These are phyloP conservation scores for Moesziomyces parantarcticus DNA, from an alignment of 1,284 basidiomycete species.

Conservation along the genomic window DNA sequence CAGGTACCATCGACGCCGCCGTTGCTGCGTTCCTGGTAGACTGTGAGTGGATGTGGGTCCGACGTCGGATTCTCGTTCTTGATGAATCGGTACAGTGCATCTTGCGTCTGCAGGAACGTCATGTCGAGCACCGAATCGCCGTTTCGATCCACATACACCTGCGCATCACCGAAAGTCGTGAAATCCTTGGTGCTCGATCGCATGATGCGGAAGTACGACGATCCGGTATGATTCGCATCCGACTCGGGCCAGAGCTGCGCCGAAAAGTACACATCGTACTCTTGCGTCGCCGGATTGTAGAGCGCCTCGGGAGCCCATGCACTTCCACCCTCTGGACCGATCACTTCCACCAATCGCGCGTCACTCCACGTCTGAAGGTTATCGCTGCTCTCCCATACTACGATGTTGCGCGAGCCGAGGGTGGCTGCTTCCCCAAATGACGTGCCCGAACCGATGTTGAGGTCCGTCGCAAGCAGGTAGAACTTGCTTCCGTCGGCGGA, in stretches of 20 bases:
- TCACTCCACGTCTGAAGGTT: slow-evolving; percentile 10
- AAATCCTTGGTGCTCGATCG: slow-evolving; percentile 16
- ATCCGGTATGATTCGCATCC: slow-evolving; percentile 4
- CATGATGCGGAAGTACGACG: slow-evolving; percentile 20
- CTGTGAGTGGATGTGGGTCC: slow-evolving; percentile 18
- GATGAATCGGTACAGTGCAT: slow-evolving; percentile 22
- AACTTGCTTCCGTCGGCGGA: slow-evolving; percentile 15
- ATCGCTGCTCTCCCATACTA: slow-evolving; percentile 17
- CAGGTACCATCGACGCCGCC: slow-evolving; percentile 10
- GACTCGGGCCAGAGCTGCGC: slow-evolving; percentile 4
- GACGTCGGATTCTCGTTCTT: slow-evolving; percentile 25
- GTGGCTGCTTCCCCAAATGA: slow-evolving; percentile 6
- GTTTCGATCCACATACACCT: slow-evolving; percentile 15
- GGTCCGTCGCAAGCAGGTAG: slow-evolving; percentile 22
- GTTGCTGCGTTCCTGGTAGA: slow-evolving; percentile 17
- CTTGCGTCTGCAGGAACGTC: slow-evolving; percentile 14
- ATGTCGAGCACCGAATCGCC: slow-evolving; percentile 15
- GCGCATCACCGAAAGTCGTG: slow-evolving; percentile 4
- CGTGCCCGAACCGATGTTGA: slow-evolving; percentile 19
- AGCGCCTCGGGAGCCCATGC: slow-evolving; percentile 29
- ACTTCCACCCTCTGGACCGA: slow-evolving; percentile 7
- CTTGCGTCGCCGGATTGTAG: slow-evolving; percentile 5
- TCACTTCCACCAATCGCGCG: slow-evolving; percentile 7
- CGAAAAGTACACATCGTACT: slow-evolving; percentile 24
- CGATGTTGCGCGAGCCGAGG: slow-evolving; percentile 12